These are phyloP conservation scores for Tylopilus subfusipes DNA, from an alignment of 768 basidiomycete genomes.

Conservation along the genomic window DNA sequence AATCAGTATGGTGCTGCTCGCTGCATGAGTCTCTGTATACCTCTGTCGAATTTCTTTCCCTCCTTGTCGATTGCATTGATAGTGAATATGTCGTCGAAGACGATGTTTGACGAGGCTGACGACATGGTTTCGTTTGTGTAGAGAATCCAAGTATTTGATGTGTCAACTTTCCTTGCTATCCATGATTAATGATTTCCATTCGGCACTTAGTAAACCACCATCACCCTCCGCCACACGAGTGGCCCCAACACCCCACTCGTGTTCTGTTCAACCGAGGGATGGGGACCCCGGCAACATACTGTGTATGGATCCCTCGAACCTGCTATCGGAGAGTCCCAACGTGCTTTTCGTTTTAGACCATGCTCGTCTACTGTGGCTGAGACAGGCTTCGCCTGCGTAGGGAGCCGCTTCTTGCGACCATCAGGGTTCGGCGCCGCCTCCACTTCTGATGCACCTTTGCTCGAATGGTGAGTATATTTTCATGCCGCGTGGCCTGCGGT, in stretches of 20 bases:
- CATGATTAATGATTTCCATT: neutral
- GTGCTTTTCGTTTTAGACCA: constrained; percentile 1
- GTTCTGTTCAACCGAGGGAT: constrained; percentile 19
- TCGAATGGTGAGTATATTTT: constrained; percentile 27
- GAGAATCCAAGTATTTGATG: neutral
- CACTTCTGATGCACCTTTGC: constrained; percentile 24
- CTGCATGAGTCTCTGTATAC: constrained; percentile 37
- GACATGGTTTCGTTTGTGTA: constrained; percentile 40
- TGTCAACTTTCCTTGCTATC: neutral
- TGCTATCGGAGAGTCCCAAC: neutral
- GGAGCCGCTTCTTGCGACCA: constrained; percentile 38
- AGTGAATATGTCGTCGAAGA: constrained; percentile 93
- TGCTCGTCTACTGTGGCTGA: constrained; percentile 42
- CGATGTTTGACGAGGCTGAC: constrained; percentile 62
- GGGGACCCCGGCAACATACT: constrained; percentile 39
- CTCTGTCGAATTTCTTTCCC: constrained; percentile 97
- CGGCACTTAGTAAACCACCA: neutral
- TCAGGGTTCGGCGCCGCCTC: neutral
- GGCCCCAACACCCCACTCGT: neutral
- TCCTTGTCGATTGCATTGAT: constrained; percentile 83
- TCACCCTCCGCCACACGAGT: neutral
- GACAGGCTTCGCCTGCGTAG: constrained; percentile 48
- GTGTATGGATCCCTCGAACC: constrained; percentile 30
- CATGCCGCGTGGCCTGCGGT: neutral
- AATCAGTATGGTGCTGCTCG: constrained; percentile 4